A percentile compares a stretch with the other conserved stretches of the same genome.
Evolutionary conservation across 768 basidiomycete genomes (phyloP).

Genomic region (Boletus eberwhitei): DNA sequence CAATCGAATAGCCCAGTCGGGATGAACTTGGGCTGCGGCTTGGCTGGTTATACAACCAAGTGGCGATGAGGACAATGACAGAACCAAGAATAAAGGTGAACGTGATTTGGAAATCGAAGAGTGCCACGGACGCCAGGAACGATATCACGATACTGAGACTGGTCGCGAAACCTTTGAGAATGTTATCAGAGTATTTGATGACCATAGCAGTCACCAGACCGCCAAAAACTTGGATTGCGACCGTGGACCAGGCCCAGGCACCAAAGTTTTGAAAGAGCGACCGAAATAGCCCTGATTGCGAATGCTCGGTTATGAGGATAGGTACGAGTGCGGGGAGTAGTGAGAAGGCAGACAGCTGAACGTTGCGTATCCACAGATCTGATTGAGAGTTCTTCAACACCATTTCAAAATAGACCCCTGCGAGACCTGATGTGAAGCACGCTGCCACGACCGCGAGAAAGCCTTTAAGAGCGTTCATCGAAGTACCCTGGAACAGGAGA

Average conservation of each 20-base stretch:
- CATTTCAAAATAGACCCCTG: constrained; percentile 98
- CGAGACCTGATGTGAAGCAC: constrained; percentile 93
- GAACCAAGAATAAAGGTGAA: constrained; percentile 84
- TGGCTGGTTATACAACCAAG: constrained; percentile 88
- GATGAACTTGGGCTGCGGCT: constrained; percentile 33
- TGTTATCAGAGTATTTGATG: constrained; percentile 92
- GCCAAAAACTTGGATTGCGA: constrained; percentile 85
- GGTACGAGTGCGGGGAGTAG: constrained; percentile 84
- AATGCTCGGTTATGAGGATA: constrained; percentile 53
- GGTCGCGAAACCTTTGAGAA: constrained; percentile 93
- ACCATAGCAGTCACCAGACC: constrained; percentile 90
- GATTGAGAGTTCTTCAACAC: constrained; percentile 86
- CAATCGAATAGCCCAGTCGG: constrained; percentile 26
- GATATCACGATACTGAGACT: constrained; percentile 92
- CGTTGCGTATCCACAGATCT: constrained; percentile 95
- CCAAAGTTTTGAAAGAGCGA: constrained; percentile 83
- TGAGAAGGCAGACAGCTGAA: constrained; percentile 93
- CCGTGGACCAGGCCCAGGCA: constrained; percentile 88
- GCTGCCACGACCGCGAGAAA: constrained; percentile 88
- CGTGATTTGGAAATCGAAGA: constrained; percentile 89
- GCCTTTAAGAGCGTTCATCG: constrained; percentile 81
- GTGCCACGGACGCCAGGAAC: constrained; percentile 85
- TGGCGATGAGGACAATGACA: constrained; percentile 78
- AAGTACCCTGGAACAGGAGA: constrained; percentile 38
- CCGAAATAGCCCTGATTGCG: constrained; percentile 39